Evolutionary conservation across 1,284 basidiomycete genomes (phyloP), one percentile per base, ranked within the genome.

Genomic region (Calocybe gambosa): DNA sequence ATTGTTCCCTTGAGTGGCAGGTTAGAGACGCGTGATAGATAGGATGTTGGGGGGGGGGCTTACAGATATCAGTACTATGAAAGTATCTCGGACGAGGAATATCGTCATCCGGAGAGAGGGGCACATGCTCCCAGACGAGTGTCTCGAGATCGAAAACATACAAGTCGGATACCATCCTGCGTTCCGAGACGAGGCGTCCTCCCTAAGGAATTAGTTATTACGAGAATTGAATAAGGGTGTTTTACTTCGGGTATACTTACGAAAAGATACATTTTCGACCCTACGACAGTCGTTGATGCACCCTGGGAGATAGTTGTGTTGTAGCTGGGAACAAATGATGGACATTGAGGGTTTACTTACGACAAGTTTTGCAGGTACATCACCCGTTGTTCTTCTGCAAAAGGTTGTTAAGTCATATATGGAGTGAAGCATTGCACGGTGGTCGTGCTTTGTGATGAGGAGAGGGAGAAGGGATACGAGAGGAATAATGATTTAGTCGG

Each of bases 361-460:
- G 47, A 93, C 90, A 42, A 94, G 82, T 58, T 89, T 89, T 38
- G 87, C 81, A 10, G 92, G 92, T 20, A 93, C 84, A 76, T 91
- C 84, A 42, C 92, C 92, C 5, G 79, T 80, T 0, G 92, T 89
- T 62, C 81, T 81, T 57, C 88, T 77, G 59, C 82, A 85, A 64
- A 83, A 91, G 8, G 90, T 90, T 5, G 90, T 91, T 56, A 94
- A 75, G 68, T 93, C 88, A 57, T 86, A 88, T 57, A 91, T 88
- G 42, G 88, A 88, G 60, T 89, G 85, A 68, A 89, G 68, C 71
- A 72, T 73, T 49, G 50, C 25, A 28, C 19, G n/a, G n/a, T 26
- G 25, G 41, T 38, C 34, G 31, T n/a, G 20, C 16, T 35, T 6
- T 25, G 43, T 41, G n/a, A n/a, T 39, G 15, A 13, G 33, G 21